Percentiles rank a stretch among this genome's conserved stretches.
phyloP scores from a whole-genome alignment of 495 filamentous ascomycete species.

The Hyaloscypha finlandica region DNA sequence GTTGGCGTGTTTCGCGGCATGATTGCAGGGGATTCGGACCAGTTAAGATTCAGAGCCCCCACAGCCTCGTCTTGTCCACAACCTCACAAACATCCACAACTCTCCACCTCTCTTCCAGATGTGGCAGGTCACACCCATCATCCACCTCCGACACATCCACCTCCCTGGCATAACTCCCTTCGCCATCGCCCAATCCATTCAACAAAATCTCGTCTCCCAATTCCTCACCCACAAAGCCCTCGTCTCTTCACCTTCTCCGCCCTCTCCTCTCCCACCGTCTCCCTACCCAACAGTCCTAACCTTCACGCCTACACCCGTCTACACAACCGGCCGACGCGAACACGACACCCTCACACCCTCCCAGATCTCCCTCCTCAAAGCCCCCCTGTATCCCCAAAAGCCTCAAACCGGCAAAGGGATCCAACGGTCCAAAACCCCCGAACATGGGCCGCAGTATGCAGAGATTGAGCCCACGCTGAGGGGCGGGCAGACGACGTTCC shows the following conservation, averaged over 20 bases:
- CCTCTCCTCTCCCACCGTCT: constrained; percentile 43
- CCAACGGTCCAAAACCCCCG: constrained; percentile 33
- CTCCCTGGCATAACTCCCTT: constrained; percentile 59
- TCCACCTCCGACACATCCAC: constrained; percentile 66
- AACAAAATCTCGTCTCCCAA: constrained; percentile 43
- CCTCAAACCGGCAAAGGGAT: constrained; percentile 31
- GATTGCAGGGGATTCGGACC: too few relatives aligned
- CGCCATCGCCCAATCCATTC: constrained; percentile 38
- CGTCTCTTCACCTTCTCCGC: constrained; percentile 16
- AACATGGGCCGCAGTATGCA: constrained; percentile 40
- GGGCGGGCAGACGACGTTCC: constrained; percentile 92
- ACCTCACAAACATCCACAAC: background rate
- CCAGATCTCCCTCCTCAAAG: constrained; percentile 33
- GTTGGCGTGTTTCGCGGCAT: too few relatives aligned
- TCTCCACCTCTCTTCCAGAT: background rate
- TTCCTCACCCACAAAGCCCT: constrained; percentile 50
- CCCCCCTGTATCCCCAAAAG: constrained; percentile 28
- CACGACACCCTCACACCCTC: constrained; percentile 54
- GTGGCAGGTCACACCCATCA: constrained; percentile 9
- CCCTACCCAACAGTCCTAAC: constrained; percentile 70
- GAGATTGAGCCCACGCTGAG: constrained; percentile 70
- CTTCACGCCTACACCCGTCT: constrained; percentile 81
- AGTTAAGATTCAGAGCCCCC: too few relatives aligned
- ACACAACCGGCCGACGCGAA: constrained; percentile 88
- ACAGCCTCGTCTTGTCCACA: background rate